Evolutionary conservation across 768 basidiomycete species (phyloP).

Genomic region (Tricholoma sp.): DNA sequence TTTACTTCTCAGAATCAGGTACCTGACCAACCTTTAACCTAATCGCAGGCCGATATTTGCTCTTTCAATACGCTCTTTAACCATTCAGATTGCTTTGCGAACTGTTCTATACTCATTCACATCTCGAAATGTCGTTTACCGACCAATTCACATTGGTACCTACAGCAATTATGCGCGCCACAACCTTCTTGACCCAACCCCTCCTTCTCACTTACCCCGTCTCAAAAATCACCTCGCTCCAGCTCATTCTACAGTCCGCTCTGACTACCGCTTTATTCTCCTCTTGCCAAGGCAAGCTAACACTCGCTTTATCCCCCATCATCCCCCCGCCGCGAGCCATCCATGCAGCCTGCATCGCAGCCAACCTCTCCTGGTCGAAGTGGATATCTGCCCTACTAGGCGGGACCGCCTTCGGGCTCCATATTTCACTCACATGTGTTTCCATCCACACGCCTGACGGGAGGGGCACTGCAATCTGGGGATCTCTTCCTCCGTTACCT

Average conservation of each 20-base stretch:
- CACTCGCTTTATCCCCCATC: conserved; percentile 22
- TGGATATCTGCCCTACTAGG: conserved; percentile 35
- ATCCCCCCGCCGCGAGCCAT: conserved; percentile 31
- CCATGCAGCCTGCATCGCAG: conserved; percentile 28
- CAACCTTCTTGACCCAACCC: conserved; percentile 33
- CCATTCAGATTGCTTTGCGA: neutral
- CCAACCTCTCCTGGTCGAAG: conserved; percentile 28
- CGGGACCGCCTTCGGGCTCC: conserved; percentile 28
- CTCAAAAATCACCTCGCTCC: conserved; percentile 19
- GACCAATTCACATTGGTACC: neutral
- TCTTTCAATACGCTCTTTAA: neutral
- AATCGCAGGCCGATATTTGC: conserved; percentile 2
- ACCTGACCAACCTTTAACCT: neutral
- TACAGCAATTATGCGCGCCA: conserved; percentile 10
- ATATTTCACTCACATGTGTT: conserved; percentile 25
- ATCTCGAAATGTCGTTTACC: neutral
- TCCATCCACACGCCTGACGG: conserved; percentile 22
- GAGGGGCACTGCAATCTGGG: conserved; percentile 24
- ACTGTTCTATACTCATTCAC: neutral
- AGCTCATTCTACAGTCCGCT: conserved; percentile 27
- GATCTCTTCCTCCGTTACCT: neutral
- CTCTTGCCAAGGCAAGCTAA: conserved; percentile 12
- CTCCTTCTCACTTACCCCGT: conserved; percentile 23
- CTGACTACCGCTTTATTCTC: conserved; percentile 18
- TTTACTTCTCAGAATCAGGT: neutral